Conservation (phyloP, 1,139 yeast species). For the Sugiyamaella neomexicana region DNA sequence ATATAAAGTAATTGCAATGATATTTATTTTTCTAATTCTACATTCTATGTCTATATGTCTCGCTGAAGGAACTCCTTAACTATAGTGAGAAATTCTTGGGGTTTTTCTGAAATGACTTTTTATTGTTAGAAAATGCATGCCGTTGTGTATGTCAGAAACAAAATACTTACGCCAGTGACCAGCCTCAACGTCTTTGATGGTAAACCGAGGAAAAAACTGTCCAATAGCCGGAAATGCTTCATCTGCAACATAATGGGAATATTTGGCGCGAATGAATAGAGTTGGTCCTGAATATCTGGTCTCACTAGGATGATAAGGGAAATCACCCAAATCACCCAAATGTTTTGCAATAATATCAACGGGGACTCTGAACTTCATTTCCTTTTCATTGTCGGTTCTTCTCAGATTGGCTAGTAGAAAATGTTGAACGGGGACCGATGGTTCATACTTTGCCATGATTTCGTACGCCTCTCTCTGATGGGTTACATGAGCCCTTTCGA, state of each 20-base stretch:
- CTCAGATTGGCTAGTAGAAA: slow-evolving; percentile 73
- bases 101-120: slow-evolving; percentile 34
- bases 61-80: slow-evolving; percentile 26
- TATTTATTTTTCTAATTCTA: not conserved
- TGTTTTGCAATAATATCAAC: slow-evolving; percentile 64
- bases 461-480: slow-evolving; percentile 68
- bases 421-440: slow-evolving; percentile 62
- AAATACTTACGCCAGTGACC: slow-evolving; percentile 75
- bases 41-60: not conserved
- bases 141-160: not conserved
- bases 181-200: slow-evolving; percentile 67
- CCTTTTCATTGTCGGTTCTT: slow-evolving; percentile 36
- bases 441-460: slow-evolving; percentile 62
- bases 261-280: slow-evolving; percentile 75
- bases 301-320: slow-evolving; percentile 66
- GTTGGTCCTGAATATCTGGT: slow-evolving; percentile 70
- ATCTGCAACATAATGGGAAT: slow-evolving; percentile 81
- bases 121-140: slow-evolving; percentile 1
- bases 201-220: slow-evolving; percentile 74
- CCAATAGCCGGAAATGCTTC: slow-evolving; percentile 77
- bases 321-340: slow-evolving; percentile 65
- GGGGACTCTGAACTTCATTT: slow-evolving; percentile 58
- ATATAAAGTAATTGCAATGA: not conserved
- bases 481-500: slow-evolving; percentile 45
- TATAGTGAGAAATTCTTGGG: slow-evolving; percentile 30